Conservation (phyloP, 2,329 filamentous ascomycete species). For the Mollisia scopiformis region DNA sequence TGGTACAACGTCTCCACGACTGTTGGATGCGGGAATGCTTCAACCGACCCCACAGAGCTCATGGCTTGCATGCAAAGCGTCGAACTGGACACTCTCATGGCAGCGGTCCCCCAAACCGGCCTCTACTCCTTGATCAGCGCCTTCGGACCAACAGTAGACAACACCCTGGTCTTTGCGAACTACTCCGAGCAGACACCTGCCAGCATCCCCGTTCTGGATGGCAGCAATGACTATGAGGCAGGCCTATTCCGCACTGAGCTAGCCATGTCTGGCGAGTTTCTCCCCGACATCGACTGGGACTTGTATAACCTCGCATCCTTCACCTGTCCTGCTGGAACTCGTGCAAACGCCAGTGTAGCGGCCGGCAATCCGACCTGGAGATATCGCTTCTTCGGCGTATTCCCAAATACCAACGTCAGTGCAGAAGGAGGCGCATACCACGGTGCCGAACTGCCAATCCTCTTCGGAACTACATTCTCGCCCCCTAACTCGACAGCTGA, state of each 20-base stretch:
- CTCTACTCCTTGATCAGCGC: background rate
- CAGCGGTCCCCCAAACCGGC: background rate
- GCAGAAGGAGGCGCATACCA: conserved; percentile 37
- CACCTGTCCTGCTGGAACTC: conserved; percentile 34
- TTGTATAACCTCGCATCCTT: conserved; percentile 24
- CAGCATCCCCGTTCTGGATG: conserved; percentile 28
- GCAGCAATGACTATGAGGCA: conserved; percentile 34
- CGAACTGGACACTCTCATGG: conserved; percentile 11
- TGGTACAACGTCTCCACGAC: conserved; percentile 19
- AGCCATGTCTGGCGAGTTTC: conserved; percentile 2
- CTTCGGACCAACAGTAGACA: conserved; percentile 23
- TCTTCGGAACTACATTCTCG: conserved; percentile 32
- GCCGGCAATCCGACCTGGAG: conserved; percentile 37
- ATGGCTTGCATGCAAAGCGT: conserved; percentile 17
- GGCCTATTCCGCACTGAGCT: conserved; percentile 28
- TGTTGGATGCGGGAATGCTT: conserved; percentile 26
- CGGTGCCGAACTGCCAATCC: conserved; percentile 32
- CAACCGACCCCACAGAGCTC: conserved; percentile 9
- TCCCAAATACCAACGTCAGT: conserved; percentile 34
- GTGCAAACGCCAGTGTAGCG: conserved; percentile 25
- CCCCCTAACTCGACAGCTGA: conserved; percentile 26
- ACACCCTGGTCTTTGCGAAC: conserved; percentile 20
- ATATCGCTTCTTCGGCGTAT: conserved; percentile 38
- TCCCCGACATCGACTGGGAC: conserved; percentile 24
- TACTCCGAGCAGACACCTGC: conserved; percentile 19